Evolutionary conservation across 106 monocot genomes (phyloP).

Genomic region (Dactylorhiza incarnata): DNA sequence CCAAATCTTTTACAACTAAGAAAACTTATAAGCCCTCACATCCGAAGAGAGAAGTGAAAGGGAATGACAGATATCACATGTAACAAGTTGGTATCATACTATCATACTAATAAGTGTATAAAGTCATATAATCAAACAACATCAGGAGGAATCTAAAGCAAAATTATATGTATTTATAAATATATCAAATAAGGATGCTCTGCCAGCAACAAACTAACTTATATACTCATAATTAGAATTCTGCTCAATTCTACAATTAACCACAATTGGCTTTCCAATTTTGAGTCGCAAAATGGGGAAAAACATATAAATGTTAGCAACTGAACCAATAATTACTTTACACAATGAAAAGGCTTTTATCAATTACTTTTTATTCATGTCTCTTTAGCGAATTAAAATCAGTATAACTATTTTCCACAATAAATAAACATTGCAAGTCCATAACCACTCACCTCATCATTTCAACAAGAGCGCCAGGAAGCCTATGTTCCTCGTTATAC

Average conservation of each 20-base stretch:
- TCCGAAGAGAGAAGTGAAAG: neutral
- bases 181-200: neutral
- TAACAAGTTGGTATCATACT: neutral
- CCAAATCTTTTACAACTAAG: neutral
- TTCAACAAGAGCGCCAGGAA: conserved; percentile 79
- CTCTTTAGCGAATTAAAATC: neutral
- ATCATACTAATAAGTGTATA: neutral
- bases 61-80: neutral
- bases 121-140: neutral
- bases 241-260: neutral
- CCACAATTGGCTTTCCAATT: neutral
- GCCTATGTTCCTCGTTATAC: conserved; percentile 87
- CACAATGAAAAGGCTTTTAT: neutral
- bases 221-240: neutral
- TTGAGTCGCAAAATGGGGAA: neutral
- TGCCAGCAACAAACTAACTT: neutral
- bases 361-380: neutral
- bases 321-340: neutral
- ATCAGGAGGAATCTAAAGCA: neutral
- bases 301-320: neutral
- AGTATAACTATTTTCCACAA: neutral
- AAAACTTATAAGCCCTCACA: neutral
- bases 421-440: neutral
- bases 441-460: conserved; percentile 60
- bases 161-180: neutral